Evolutionary conservation across 116 monocot species (phyloP).

Genomic region (Papilionanthe hybrid): DNA sequence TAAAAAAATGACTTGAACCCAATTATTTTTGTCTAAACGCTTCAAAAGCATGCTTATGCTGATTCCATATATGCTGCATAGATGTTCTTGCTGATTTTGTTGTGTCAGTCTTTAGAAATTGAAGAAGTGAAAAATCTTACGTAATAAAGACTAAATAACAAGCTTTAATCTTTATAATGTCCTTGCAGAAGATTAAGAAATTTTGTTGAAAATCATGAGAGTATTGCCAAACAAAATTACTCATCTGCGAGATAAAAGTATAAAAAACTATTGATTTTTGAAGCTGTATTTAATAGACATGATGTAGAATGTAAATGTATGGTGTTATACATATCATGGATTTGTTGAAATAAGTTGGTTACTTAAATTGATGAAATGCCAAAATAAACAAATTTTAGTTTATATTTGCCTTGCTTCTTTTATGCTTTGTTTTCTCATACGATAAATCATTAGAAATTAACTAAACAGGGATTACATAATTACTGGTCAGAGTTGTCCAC

Average conservation of each 20-base stretch:
- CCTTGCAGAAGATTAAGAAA: neutral
- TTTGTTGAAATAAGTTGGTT: neutral
- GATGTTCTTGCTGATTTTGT: neutral
- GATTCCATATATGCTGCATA: no score
- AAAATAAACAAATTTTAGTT: neutral
- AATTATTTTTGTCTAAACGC: no score
- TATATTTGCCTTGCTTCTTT: neutral
- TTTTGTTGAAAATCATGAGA: neutral
- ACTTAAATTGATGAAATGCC: neutral
- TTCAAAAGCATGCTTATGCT: no score
- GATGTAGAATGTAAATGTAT: no score
- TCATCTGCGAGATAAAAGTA: neutral
- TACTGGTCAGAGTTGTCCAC: neutral
- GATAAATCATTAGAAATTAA: neutral
- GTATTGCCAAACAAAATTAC: neutral
- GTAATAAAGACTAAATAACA: neutral
- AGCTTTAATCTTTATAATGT: neutral
- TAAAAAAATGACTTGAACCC: no score
- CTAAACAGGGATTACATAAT: neutral
- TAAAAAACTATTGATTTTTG: neutral
- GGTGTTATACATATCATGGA: neutral
- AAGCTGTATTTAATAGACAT: neutral
- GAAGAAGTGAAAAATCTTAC: neutral
- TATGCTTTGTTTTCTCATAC: neutral
- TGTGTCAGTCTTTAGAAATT: no score